Percentiles rank a stretch among this genome's conserved stretches.
Conservation (phyloP, 768 basidiomycete genomes). For the Roridomyces roridus region DNA sequence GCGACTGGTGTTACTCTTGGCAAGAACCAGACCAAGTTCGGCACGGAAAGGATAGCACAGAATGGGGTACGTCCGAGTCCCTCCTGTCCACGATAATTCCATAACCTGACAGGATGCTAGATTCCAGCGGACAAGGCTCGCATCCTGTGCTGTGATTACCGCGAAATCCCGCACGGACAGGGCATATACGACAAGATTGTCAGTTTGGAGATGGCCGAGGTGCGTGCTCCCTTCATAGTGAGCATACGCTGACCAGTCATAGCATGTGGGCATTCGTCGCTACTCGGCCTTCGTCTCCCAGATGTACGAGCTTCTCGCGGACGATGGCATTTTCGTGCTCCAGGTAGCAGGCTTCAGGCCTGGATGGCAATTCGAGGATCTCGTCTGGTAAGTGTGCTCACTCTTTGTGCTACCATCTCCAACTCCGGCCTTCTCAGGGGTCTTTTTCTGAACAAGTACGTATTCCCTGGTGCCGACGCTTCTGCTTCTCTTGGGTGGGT, state of each 20-base stretch:
- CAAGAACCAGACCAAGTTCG: constrained; percentile 91
- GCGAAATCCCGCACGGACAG: constrained; percentile 80
- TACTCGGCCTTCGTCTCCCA: constrained; percentile 90
- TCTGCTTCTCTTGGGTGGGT: constrained; percentile 97
- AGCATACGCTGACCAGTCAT: neutral
- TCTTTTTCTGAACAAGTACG: constrained; percentile 96
- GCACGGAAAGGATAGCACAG: constrained; percentile 82
- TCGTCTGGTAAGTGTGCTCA: constrained; percentile 72
- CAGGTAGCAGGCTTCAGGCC: constrained; percentile 98
- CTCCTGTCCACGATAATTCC: no score
- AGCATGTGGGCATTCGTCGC: constrained; percentile 95
- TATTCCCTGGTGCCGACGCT: constrained; percentile 99
- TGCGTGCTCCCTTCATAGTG: constrained; percentile 33
- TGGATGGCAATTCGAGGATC: constrained; percentile 97
- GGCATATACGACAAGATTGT: constrained; percentile 94
- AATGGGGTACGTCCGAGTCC: constrained; percentile 65
- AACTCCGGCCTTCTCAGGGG: constrained; percentile 56
- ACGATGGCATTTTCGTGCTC: constrained; percentile 93
- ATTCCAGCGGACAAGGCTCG: constrained; percentile 74
- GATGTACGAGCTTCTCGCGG: constrained; percentile 91
- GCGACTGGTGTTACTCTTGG: constrained; percentile 95
- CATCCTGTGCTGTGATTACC: constrained; percentile 92
- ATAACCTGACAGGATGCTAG: no score
- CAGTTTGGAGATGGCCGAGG: constrained; percentile 97
- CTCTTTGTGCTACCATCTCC: neutral